These are phyloP conservation scores for Cordyceps militaris DNA, from an alignment of 2,329 filamentous ascomycete species.

Conservation along the genomic window DNA sequence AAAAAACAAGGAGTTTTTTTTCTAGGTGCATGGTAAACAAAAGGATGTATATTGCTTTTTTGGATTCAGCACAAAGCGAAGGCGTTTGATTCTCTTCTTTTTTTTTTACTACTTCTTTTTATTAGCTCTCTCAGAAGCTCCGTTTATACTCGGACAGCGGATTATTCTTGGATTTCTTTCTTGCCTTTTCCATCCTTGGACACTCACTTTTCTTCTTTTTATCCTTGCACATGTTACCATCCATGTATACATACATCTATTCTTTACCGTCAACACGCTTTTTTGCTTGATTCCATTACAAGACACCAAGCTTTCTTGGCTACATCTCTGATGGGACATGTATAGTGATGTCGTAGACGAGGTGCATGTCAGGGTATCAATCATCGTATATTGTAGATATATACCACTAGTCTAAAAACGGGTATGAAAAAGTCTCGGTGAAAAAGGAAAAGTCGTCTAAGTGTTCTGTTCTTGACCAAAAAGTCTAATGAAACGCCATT, in stretches of 20 bases:
- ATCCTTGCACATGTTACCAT: too few species aligned
- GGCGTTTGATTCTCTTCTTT: not conserved
- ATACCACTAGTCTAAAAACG: not conserved
- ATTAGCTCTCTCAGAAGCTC: not conserved
- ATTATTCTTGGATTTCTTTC: not conserved
- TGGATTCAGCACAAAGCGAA: slow-evolving; percentile 1
- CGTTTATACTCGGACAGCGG: not conserved
- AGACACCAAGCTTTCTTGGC: too few species aligned
- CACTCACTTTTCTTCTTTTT: not conserved
- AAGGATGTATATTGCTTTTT: not conserved
- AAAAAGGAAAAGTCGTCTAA: not conserved
- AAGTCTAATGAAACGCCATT: not conserved
- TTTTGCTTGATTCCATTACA: not conserved
- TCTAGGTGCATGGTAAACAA: not conserved
- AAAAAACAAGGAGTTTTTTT: not conserved
- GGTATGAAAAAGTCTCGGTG: too few species aligned
- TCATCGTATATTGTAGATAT: too few species aligned
- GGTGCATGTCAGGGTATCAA: too few species aligned
- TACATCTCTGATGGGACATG: too few species aligned
- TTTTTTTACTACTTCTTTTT: not conserved
- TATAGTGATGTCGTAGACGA: too few species aligned
- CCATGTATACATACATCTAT: too few species aligned
- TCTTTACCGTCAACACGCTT: too few species aligned
- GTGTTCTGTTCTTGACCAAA: slow-evolving; percentile 8
- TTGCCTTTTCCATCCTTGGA: not conserved